Percentiles rank a stretch among this genome's conserved stretches.
phyloP scores from a whole-genome alignment of 2,329 filamentous ascomycete species.

The Stagonosporopsis vannaccii region DNA sequence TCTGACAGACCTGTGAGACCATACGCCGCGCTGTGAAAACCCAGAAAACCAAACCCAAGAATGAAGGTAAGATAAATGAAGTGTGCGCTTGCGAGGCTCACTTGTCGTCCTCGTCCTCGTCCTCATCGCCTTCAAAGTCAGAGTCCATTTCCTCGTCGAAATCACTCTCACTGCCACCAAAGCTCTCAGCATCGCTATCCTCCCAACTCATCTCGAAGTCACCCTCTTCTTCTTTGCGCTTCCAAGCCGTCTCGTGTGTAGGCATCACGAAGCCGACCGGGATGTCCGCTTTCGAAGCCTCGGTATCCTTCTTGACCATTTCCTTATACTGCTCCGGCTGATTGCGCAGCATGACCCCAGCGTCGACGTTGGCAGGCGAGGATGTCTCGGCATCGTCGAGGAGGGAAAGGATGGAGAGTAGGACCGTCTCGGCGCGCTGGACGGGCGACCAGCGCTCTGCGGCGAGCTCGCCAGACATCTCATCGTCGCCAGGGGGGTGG shows the following conservation, averaged over 20 bases:
- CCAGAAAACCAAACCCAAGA: not conserved
- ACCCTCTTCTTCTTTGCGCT: conserved; percentile 68
- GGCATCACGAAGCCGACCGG: conserved; percentile 84
- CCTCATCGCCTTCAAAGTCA: conserved; percentile 62
- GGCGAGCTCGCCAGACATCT: conserved; percentile 88
- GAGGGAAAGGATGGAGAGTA: conserved; percentile 89
- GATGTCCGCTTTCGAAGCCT: conserved; percentile 78
- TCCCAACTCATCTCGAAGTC: conserved; percentile 62
- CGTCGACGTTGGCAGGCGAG: conserved; percentile 94
- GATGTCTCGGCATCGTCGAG: conserved; percentile 94
- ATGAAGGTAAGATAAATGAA: not conserved
- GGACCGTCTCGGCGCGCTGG: conserved; percentile 91
- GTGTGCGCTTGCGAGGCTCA: conserved; percentile 7
- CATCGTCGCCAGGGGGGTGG: conserved; percentile 88
- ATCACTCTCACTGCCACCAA: conserved; percentile 70
- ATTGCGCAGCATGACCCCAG: conserved; percentile 84
- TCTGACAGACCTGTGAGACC: conserved; percentile 19
- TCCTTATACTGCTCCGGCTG: conserved; percentile 72
- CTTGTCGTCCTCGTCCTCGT: conserved; percentile 38
- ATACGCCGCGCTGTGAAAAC: conserved; percentile 35
- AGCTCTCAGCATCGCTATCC: conserved; percentile 67
- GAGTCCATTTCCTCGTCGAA: conserved; percentile 61
- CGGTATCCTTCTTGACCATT: conserved; percentile 73
- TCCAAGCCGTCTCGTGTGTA: conserved; percentile 68
- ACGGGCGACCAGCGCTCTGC: conserved; percentile 94